Evolutionary conservation across 2,329 filamentous ascomycete genomes (phyloP).

Genomic region (Onygenales sp.): DNA sequence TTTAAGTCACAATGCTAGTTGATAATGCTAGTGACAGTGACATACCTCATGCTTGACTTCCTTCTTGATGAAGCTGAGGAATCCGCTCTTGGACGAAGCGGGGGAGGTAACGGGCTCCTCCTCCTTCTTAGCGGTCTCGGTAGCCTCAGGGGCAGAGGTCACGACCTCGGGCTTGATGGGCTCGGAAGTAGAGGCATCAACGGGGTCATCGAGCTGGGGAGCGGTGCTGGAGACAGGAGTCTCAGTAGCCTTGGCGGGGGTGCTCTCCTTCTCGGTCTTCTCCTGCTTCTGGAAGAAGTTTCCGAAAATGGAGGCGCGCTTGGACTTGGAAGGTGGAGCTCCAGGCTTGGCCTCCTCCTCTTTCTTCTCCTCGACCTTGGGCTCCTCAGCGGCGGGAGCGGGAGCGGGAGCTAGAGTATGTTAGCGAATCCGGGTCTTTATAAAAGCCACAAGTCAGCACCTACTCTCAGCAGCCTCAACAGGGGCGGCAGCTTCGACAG

Average conservation of each 20-base stretch:
- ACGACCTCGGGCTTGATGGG: conserved; percentile 32
- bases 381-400: conserved; percentile 39
- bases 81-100: conserved; percentile 23
- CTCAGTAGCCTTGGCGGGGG: conserved; percentile 39
- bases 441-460: conserved; percentile 20
- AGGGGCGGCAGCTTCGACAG: conserved; percentile 24
- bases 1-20: neutral
- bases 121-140: conserved; percentile 23
- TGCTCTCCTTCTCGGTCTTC: conserved; percentile 37
- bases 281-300: conserved; percentile 63
- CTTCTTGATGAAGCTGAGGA: conserved; percentile 24
- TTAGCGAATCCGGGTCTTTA: conserved; percentile 8
- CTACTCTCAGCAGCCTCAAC: conserved; percentile 29
- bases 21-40: neutral
- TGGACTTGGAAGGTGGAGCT: conserved; percentile 49
- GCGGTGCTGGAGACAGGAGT: conserved; percentile 38
- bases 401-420: conserved; percentile 23
- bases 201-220: conserved; percentile 39
- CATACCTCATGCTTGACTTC: conserved; percentile 19
- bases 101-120: conserved; percentile 22
- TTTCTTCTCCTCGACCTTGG: conserved; percentile 44
- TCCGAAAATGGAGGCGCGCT: conserved; percentile 79
- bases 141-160: conserved; percentile 34
- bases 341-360: conserved; percentile 32
- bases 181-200: conserved; percentile 28